These are phyloP conservation scores for Exserohilum turcica DNA, from an alignment of 2,329 filamentous ascomycete genomes.

Conservation along the genomic window DNA sequence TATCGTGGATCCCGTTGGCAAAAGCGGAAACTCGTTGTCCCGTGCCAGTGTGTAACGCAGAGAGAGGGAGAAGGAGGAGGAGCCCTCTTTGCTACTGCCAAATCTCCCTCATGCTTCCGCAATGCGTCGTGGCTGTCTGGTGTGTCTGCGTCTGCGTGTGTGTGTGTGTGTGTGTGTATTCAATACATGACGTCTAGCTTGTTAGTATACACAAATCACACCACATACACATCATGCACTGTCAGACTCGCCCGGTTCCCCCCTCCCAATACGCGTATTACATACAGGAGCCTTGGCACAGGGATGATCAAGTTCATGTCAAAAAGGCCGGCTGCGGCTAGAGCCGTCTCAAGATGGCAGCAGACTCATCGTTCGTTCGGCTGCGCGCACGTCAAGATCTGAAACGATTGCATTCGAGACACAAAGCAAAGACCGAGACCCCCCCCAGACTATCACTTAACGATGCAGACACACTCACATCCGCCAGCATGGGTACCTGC, in stretches of 20 bases:
- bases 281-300: neutral
- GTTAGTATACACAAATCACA: neutral
- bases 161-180: no score
- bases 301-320: neutral
- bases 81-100: no score
- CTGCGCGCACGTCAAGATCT: slow-evolving; percentile 3
- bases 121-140: no score
- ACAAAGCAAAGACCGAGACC: neutral
- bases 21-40: no score
- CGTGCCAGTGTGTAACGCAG: no score
- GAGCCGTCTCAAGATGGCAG: neutral
- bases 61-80: no score
- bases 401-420: slow-evolving; percentile 10
- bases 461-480: no score
- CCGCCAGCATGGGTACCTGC: neutral
- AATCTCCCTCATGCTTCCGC: no score
- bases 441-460: neutral
- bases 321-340: neutral
- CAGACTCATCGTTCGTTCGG: neutral
- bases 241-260: neutral
- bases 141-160: no score
- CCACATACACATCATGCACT: no score
- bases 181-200: no score
- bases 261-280: neutral
- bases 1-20: no score